These are phyloP conservation scores for Achaetomium macrosporum DNA, from an alignment of 2,329 filamentous ascomycete genomes.

Conservation along the genomic window DNA sequence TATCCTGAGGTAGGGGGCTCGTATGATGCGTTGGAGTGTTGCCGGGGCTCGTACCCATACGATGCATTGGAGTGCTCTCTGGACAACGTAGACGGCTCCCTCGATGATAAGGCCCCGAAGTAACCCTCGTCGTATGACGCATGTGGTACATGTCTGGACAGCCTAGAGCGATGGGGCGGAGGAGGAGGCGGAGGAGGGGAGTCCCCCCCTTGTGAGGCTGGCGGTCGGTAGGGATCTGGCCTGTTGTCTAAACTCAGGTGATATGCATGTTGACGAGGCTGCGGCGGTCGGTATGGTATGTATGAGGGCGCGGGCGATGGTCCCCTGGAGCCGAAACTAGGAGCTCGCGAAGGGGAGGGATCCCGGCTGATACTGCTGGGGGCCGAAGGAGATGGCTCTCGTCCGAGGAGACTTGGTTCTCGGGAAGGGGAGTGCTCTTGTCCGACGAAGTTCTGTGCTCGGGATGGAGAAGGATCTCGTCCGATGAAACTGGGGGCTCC, in stretches of 20 bases:
- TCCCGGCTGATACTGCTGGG: conserved; percentile 1
- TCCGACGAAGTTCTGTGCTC: not conserved
- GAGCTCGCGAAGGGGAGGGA: conserved; percentile 28
- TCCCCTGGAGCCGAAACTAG: conserved; percentile 32
- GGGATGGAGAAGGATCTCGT: conserved; percentile 1
- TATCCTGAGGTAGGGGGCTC: conserved; percentile 37
- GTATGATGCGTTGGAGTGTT: conserved; percentile 30
- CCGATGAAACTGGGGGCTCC: not conserved
- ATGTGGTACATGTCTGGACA: conserved; percentile 28
- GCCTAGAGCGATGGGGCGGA: conserved; percentile 60
- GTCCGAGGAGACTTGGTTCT: not conserved
- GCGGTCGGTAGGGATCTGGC: conserved; percentile 3
- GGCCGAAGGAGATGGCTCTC: conserved; percentile 20
- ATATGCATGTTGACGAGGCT: conserved; percentile 20
- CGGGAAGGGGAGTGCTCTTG: not conserved
- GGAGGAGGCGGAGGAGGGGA: conserved; percentile 77
- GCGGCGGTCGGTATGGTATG: conserved; percentile 23
- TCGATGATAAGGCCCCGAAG: conserved; percentile 12
- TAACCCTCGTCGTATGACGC: conserved; percentile 29
- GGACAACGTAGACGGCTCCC: conserved; percentile 10
- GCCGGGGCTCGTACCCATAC: conserved; percentile 19
- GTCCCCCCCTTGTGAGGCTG: conserved; percentile 31
- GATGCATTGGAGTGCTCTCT: conserved; percentile 31
- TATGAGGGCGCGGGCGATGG: conserved; percentile 25
- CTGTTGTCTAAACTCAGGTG: conserved; percentile 19